phyloP scores from a whole-genome alignment of 1,284 basidiomycete species.

The Rhodotorula sp. region DNA sequence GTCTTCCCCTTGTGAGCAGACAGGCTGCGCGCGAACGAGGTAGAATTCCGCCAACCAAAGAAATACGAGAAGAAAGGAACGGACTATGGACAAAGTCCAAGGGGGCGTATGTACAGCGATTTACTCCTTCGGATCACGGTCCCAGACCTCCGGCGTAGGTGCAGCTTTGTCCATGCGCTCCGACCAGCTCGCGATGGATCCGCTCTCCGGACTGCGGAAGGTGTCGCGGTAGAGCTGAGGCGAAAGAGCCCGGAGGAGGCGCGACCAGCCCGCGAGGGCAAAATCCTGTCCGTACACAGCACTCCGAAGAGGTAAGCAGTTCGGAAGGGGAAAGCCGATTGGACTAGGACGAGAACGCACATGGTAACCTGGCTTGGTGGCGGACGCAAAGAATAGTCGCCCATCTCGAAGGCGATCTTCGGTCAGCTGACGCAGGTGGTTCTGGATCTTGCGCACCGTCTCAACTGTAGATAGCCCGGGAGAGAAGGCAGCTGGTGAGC shows the following conservation, averaged over 20 bases:
- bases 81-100: neutral
- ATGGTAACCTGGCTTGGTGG: slow-evolving; percentile 5
- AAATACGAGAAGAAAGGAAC: neutral
- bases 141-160: neutral
- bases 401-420: neutral
- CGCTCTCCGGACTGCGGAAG: neutral
- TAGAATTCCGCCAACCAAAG: neutral
- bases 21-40: neutral
- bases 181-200: neutral
- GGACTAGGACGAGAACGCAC: neutral
- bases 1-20: neutral
- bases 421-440: neutral
- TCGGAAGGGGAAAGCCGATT: accelerated
- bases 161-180: slow-evolving; percentile 5
- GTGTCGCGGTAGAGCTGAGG: neutral
- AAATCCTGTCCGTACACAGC: slow-evolving; percentile 11
- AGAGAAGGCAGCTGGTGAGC: neutral
- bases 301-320: too few relatives aligned
- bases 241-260: slow-evolving; percentile 13
- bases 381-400: neutral
- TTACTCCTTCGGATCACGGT: neutral
- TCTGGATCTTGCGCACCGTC: neutral
- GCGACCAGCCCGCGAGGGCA: neutral
- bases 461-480: neutral
- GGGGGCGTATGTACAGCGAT: neutral